Evolutionary conservation across 228 moss, liverwort and hornwort genomes (phyloP), one percentile per base, ranked within the genome.

Genomic region (Sphagnum fallax): DNA sequence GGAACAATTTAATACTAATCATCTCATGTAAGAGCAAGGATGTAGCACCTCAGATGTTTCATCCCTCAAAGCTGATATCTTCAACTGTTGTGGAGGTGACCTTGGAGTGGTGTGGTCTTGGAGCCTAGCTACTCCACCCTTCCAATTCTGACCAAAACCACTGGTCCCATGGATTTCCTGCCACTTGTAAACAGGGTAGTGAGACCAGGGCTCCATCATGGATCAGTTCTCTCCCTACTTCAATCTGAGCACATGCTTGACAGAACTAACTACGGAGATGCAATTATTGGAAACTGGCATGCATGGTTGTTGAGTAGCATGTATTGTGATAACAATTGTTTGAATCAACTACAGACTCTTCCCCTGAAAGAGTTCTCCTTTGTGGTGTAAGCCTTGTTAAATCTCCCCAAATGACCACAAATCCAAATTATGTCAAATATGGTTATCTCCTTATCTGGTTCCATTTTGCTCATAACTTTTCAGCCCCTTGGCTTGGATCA

Each of bases 41-140:
- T 14, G 16, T 16, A 13, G 83, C 65, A 65, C 66, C 64, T 52
- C 73, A 70, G 67, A 71, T 48, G 78, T 77, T 53, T 87, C 82
- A 48, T 82, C 76, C 62, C 58, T 60, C 59, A 72, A 72, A 72
- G 61, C 76, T 11, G 78, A 74, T 73, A 81, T 82, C 72, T 89
- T 79, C 70, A 79, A 50, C 68, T 89, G 86, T 52, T 89, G 79
- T 48, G 78, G 64, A 65, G 91, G 84, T 13, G 81, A 86, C 77
- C 79, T 80, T 0, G 88, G 86, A n/a, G 67, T 52, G 5, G 13
- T 52, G n/a, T 60, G 65, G 10, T 77, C 75, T 49, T 48, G 69
- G 68, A 73, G 52, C 71, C 71, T 72, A 14, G 74, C 79, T 49
- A 70, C 72, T 57, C 75, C 52, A 68, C 75, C 82, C 75, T 65